Conservation (phyloP, 176 grass and related monocot species). For the Cenchrus americanus region DNA sequence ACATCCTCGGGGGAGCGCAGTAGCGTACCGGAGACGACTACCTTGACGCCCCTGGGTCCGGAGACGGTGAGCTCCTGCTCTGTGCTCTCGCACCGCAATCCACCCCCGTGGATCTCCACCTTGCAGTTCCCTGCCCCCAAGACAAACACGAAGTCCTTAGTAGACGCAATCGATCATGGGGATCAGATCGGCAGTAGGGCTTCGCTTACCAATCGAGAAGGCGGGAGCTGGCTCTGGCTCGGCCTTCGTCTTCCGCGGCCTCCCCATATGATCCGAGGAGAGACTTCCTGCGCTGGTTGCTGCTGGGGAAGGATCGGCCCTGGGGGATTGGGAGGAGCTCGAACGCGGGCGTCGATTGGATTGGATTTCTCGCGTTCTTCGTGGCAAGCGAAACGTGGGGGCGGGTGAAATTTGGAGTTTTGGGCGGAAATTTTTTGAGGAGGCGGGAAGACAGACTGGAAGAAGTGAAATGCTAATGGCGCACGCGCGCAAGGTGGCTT, state of each 20-base stretch:
- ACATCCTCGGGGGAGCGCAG: background rate
- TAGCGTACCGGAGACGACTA: constrained; percentile 48
- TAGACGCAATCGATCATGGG: background rate
- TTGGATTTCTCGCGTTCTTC: background rate
- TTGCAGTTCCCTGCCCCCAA: constrained; percentile 67
- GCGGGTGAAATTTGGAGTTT: constrained; percentile 6
- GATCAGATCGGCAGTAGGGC: constrained; percentile 6
- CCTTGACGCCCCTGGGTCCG: constrained; percentile 54
- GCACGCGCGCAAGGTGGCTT: background rate
- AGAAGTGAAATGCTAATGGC: background rate
- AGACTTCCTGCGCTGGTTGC: background rate
- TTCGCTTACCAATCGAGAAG: constrained; percentile 59
- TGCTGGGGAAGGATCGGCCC: background rate
- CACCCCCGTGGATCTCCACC: constrained; percentile 64
- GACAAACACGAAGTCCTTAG: background rate
- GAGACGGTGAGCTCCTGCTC: constrained; percentile 57
- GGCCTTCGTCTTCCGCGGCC: constrained; percentile 43
- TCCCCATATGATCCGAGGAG: constrained; percentile 38
- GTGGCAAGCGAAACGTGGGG: background rate
- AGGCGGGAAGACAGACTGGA: background rate
- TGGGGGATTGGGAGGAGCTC: background rate
- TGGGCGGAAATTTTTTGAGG: background rate
- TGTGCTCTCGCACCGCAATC: constrained; percentile 41
- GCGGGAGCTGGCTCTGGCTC: constrained; percentile 31
- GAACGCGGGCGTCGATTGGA: background rate